Conservation (phyloP, 192 early-diverging fungal genomes). For the Phlyctochytrium arcticum region DNA sequence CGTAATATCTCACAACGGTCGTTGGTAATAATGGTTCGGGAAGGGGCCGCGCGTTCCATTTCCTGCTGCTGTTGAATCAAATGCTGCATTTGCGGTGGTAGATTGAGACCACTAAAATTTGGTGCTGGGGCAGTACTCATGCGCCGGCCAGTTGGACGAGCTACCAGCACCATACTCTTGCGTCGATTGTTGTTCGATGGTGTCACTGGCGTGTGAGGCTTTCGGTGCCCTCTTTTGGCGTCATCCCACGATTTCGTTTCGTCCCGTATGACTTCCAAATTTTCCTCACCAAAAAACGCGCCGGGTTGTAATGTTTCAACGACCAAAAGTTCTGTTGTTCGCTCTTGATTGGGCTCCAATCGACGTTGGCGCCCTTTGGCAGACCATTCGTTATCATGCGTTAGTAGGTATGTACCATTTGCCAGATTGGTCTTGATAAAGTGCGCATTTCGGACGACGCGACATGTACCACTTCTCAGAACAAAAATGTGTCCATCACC, state of each 20-base stretch:
- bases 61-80: no score
- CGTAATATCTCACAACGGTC: neutral
- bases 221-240: neutral
- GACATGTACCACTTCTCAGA: slow-evolving; percentile 33
- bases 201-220: neutral
- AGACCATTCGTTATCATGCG: neutral
- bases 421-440: slow-evolving; percentile 25
- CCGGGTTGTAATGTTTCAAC: slow-evolving; percentile 24
- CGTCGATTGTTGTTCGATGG: neutral
- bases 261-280: slow-evolving; percentile 1
- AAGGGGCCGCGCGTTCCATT: neutral
- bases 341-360: neutral
- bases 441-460: slow-evolving; percentile 29
- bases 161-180: neutral
- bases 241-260: neutral
- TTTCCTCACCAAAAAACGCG: slow-evolving; percentile 25
- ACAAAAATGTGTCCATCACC: neutral
- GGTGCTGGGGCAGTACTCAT: neutral
- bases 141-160: neutral
- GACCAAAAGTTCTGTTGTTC: slow-evolving; percentile 30
- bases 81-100: neutral
- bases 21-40: slow-evolving; percentile 1
- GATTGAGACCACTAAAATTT: no score
- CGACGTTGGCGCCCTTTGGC: neutral
- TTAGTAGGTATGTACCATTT: neutral